Percentiles rank a stretch among this genome's conserved stretches.
Conservation (phyloP, 257 asterid genomes). For the Solanum sejunctum region DNA sequence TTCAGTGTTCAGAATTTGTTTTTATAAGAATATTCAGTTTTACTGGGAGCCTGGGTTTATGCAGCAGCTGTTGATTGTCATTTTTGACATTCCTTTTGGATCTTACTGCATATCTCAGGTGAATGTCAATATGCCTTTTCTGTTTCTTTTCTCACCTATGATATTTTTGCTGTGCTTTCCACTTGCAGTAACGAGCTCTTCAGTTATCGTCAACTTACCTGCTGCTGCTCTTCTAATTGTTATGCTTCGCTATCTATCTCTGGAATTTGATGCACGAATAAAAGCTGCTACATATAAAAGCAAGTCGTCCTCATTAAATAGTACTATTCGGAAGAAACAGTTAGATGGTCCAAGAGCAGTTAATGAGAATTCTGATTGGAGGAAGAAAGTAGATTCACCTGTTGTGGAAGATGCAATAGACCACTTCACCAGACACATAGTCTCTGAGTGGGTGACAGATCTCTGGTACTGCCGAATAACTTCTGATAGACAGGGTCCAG, state of each 20-base stretch:
- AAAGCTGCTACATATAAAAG: conserved; percentile 70
- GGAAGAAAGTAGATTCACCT: conserved; percentile 79
- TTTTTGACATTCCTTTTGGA: neutral
- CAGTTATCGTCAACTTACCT: conserved; percentile 85
- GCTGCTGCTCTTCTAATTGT: conserved; percentile 63
- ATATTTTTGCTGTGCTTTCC: neutral
- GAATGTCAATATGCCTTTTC: neutral
- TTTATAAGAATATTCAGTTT: neutral
- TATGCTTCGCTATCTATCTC: conserved; percentile 56
- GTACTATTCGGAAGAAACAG: conserved; percentile 23
- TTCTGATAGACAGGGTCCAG: conserved; percentile 82
- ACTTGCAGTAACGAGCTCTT: conserved; percentile 74
- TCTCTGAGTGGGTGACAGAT: conserved; percentile 95
- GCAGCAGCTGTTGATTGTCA: neutral
- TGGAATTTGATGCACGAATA: conserved; percentile 75
- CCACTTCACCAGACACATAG: conserved; percentile 69
- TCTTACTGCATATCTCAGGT: neutral
- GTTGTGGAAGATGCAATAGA: conserved; percentile 89
- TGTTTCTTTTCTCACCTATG: neutral
- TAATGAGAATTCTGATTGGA: conserved; percentile 62
- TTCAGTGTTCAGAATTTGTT: neutral
- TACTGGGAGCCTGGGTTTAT: neutral
- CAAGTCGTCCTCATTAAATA: conserved; percentile 31
- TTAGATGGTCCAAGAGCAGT: conserved; percentile 20
- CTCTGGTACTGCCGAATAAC: conserved; percentile 95